Evolutionary conservation across 148 eudicot species (phyloP).

Genomic region (Heliosperma pusillum): DNA sequence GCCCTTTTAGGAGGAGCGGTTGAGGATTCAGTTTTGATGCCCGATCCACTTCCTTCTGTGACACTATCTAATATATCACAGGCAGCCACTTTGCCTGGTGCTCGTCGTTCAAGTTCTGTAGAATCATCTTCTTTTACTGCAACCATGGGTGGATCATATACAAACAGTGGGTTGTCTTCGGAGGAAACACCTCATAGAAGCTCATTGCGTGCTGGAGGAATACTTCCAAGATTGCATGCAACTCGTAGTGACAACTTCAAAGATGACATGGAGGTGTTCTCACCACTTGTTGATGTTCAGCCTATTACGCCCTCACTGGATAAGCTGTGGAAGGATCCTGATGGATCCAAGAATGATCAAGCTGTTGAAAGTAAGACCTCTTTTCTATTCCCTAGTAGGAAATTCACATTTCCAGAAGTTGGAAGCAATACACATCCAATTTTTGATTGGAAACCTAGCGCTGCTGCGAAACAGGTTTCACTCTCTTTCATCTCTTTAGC

Average conservation of each 20-base stretch:
- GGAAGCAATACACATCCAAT: conserved; percentile 43
- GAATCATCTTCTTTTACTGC: conserved; percentile 44
- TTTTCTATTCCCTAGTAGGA: conserved; percentile 44
- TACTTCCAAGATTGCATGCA: conserved; percentile 68
- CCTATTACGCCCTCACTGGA: conserved; percentile 81
- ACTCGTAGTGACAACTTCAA: conserved; percentile 59
- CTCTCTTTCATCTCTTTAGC: neutral
- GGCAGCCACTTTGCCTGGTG: conserved; percentile 42
- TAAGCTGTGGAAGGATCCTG: conserved; percentile 66
- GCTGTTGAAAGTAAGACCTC: conserved; percentile 51
- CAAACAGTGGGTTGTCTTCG: conserved; percentile 33
- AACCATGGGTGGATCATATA: conserved; percentile 33
- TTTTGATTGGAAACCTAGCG: conserved; percentile 68
- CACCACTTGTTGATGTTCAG: conserved; percentile 90
- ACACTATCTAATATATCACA: conserved; percentile 48
- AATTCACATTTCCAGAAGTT: conserved; percentile 47
- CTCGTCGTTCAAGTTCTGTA: conserved; percentile 54
- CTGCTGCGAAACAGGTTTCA: conserved; percentile 61
- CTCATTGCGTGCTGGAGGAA: conserved; percentile 56
- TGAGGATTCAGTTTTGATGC: conserved; percentile 91
- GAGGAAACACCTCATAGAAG: conserved; percentile 65
- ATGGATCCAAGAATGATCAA: conserved; percentile 48
- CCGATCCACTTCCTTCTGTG: conserved; percentile 85
- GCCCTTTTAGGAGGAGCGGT: conserved; percentile 84
- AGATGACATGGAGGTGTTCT: conserved; percentile 98